Conservation (phyloP, 106 monocot genomes). For the Hemerocallis citrina region DNA sequence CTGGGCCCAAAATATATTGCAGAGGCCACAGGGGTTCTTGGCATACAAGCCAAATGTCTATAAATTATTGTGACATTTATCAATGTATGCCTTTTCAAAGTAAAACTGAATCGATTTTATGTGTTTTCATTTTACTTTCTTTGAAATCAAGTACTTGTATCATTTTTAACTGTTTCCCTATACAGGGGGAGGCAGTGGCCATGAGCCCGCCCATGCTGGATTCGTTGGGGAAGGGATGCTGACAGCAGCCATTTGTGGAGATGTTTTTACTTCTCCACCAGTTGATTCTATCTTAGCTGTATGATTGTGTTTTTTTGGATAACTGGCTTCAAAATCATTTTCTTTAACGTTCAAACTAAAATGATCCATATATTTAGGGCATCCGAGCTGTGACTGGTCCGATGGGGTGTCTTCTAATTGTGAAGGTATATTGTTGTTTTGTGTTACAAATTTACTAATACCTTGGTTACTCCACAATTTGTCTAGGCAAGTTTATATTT, state of each 20-base stretch:
- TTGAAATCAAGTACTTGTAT: background rate
- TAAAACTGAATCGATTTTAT: background rate
- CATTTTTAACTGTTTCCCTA: background rate
- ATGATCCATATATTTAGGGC: conserved; percentile 36
- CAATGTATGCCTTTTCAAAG: background rate
- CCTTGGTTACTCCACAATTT: background rate
- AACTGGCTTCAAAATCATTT: background rate
- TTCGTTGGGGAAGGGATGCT: conserved; percentile 97
- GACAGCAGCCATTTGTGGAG: conserved; percentile 93
- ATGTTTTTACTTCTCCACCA: conserved; percentile 86
- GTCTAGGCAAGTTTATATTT: background rate
- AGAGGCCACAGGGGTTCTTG: too few relatives aligned
- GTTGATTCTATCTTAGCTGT: conserved; percentile 94
- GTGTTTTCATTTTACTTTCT: background rate
- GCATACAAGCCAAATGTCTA: background rate
- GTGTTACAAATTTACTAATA: background rate
- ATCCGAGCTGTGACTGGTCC: conserved; percentile 97
- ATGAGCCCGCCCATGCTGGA: conserved; percentile 97
- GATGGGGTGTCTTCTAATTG: conserved; percentile 89
- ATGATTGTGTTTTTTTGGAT: conserved; percentile 14
- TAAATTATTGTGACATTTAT: background rate
- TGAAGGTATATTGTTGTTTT: conserved; percentile 45
- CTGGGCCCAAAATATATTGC: background rate
- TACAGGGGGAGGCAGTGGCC: conserved; percentile 97
- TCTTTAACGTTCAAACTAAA: conserved; percentile 8